Base-by-base conservation (phyloP, 495 filamentous ascomycete genomes). In the Bombardia bombarda region DNA sequence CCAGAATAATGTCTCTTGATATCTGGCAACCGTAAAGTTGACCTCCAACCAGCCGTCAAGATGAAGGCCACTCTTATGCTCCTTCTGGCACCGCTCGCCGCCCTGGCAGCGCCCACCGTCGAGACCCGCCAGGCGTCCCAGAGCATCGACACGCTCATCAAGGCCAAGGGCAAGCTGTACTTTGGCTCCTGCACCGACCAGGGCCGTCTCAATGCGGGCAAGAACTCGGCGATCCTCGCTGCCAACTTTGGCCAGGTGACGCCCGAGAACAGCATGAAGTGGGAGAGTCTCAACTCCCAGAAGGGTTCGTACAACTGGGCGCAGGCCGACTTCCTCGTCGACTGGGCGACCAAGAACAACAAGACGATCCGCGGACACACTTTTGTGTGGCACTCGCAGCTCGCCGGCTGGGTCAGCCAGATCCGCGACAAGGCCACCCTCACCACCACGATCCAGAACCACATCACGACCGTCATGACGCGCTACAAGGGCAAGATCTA, bases 241-340 rank as follows among this genome's bases (percentile, higher is more conserved):
- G 62, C 72, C 30, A 68, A 82, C 54, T 83, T 84, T 46, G 78
- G 79, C 24, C 68, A 72, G 47, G 66, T 83, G 22, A 82, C 79
- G 4, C 78, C 77, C 14, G 80, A 83, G 71, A 83, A 83, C 67
- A 75, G 67, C 60, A 78, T 82, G 74, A 80, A 80, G 60, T 82
- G 73, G 75, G 69, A 78, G 50, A 42, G 65, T 31, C 69, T 69
- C 39, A 63, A 81, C 51, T 46, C 61, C 16, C 60, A 58, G 17
- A 58, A 63, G 49, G 69, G 69, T 31, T 49, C 31, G 13, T 82
- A 75, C 70, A 75, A 59, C 49, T 77, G 73, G 49, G 61, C 49
- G 19, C 53, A 60, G 23, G 68, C 71, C 32, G 77, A 80, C 59
- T 69, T 67, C 60, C 69, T 80, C 12, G 77, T 79, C 53, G 67